These are phyloP conservation scores for Lactarius hatsudake DNA, from an alignment of 768 basidiomycete genomes.

Conservation along the genomic window DNA sequence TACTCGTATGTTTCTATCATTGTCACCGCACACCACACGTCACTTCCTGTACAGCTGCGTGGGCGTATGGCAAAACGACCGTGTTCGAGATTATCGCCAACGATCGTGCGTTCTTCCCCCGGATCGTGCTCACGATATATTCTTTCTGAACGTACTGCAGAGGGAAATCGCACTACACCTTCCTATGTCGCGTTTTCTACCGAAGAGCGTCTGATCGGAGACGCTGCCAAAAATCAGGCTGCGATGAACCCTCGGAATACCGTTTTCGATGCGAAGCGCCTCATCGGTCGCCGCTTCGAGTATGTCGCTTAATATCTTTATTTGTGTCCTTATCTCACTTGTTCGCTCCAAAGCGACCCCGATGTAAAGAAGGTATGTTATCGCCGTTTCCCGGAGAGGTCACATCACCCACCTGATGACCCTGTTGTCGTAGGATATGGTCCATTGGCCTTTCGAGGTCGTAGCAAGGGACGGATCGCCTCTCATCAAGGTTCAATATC, in stretches of 20 bases:
- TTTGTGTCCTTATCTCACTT: conserved; percentile 14
- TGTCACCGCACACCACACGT: conserved; percentile 26
- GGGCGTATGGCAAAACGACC: conserved; percentile 99
- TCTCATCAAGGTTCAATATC: conserved; percentile 93
- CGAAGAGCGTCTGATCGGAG: conserved; percentile 96
- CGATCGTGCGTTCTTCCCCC: conserved; percentile 62
- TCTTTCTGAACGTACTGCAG: conserved; percentile 38
- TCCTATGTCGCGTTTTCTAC: conserved; percentile 98
- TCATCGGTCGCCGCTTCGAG: conserved; percentile 98
- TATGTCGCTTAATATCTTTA: conserved; percentile 38
- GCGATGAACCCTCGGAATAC: conserved; percentile 99
- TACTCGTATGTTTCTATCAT: conserved; percentile 67
- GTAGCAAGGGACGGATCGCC: conserved; percentile 97
- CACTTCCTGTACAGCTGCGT: conserved; percentile 65
- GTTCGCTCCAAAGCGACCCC: conserved; percentile 59
- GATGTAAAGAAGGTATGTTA: conserved; percentile 86
- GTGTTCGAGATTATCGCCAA: conserved; percentile 99
- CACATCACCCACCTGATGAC: conserved; percentile 7
- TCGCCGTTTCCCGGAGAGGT: not conserved
- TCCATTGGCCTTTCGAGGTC: conserved; percentile 97
- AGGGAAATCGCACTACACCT: conserved; percentile 98
- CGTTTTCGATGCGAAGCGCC: conserved; percentile 98
- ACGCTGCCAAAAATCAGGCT: conserved; percentile 98
- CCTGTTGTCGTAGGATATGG: conserved; percentile 64
- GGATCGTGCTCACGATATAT: not conserved